Conservation (phyloP, 2,329 filamentous ascomycete genomes). For the Plectosphaerella plurivora region DNA sequence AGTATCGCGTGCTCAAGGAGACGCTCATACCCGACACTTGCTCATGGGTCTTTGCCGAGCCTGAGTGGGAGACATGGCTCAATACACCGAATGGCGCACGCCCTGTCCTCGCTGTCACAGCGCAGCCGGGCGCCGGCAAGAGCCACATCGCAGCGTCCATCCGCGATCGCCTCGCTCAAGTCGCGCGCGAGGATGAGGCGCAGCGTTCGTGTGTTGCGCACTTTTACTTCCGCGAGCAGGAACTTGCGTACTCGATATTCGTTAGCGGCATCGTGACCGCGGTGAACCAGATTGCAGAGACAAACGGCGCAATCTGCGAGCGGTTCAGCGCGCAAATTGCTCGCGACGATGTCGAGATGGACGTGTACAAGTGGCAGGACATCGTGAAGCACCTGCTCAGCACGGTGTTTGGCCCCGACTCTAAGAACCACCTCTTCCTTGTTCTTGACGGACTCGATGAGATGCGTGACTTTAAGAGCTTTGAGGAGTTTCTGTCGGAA, state of each 20-base stretch:
- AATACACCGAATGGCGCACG: constrained; percentile 4
- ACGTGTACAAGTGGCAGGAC: constrained; percentile 12
- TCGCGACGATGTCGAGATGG: constrained; percentile 14
- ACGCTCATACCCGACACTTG: constrained; percentile 22
- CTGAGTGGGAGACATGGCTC: constrained; percentile 21
- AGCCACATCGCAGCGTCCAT: constrained; percentile 21
- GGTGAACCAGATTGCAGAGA: constrained; percentile 23
- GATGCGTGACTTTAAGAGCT: constrained; percentile 9
- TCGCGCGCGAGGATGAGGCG: constrained; percentile 10
- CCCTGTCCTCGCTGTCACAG: constrained; percentile 21
- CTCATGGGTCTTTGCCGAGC: constrained; percentile 22
- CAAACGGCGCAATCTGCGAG: constrained; percentile 22
- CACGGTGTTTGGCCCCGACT: constrained; percentile 13
- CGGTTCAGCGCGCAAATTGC: constrained; percentile 19
- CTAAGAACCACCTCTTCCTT: constrained; percentile 17
- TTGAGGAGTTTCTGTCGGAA: constrained; percentile 10
- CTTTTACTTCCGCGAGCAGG: constrained; percentile 32
- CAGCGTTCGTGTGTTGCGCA: constrained; percentile 19
- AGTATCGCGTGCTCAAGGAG: constrained; percentile 21
- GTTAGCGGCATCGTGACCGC: constrained; percentile 19
- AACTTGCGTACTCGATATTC: constrained; percentile 15
- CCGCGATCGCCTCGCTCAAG: constrained; percentile 12
- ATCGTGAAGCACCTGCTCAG: constrained; percentile 17
- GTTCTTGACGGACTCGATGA: constrained; percentile 29
- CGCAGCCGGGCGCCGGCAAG: constrained; percentile 25